Conservation (phyloP, 805 yeast genomes). For the Yamadazyma sp. region DNA sequence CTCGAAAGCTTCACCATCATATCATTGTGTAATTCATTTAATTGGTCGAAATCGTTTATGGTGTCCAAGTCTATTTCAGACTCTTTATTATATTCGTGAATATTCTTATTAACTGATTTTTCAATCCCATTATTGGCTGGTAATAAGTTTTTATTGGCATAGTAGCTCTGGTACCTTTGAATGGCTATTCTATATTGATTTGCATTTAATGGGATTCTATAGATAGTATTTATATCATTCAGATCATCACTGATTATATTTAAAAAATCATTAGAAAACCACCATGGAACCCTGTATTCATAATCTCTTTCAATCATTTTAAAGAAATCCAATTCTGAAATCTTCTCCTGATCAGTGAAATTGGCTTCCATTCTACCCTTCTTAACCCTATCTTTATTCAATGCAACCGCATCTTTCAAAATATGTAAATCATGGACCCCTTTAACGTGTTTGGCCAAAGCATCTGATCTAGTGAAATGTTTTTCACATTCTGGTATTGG, state of each 20-base stretch:
- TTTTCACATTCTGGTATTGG: constrained; percentile 63
- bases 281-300: constrained; percentile 39
- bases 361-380: constrained; percentile 26
- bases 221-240: constrained; percentile 16
- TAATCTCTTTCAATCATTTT: constrained; percentile 31
- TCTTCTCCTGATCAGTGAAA: constrained; percentile 19
- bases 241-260: constrained; percentile 19
- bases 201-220: constrained; percentile 27
- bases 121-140: constrained; percentile 1
- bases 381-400: constrained; percentile 27
- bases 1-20: constrained; percentile 35
- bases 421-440: constrained; percentile 55
- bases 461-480: constrained; percentile 57
- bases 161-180: constrained; percentile 26
- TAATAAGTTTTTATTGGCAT: not conserved
- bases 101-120: constrained; percentile 1
- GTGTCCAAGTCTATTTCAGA: constrained; percentile 11
- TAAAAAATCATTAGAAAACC: constrained; percentile 32
- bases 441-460: constrained; percentile 60
- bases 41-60: constrained; percentile 13
- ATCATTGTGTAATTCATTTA: constrained; percentile 21
- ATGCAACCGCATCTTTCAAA: constrained; percentile 29
- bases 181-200: constrained; percentile 34
- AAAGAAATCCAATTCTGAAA: constrained; percentile 27
- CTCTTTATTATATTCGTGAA: constrained; percentile 1